Conservation (phyloP, 371 early-diverging fungal species). For the Rhizopus arrhizus region DNA sequence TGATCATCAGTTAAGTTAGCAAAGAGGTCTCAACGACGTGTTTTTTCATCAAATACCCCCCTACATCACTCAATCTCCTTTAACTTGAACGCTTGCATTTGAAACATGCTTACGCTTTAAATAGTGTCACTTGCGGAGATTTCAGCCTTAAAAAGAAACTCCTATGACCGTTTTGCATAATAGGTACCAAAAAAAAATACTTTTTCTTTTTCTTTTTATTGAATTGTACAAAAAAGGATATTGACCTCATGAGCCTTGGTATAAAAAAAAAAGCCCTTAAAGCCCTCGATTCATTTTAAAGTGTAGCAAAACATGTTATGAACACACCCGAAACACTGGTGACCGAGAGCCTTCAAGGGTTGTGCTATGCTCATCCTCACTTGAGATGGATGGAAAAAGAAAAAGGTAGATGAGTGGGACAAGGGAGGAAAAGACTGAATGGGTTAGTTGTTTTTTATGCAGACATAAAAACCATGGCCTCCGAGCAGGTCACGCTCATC, state of each 20-base stretch:
- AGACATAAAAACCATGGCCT: slow-evolving; percentile 54
- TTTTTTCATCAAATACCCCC: no score
- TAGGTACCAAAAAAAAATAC: no score
- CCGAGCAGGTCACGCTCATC: slow-evolving; percentile 71
- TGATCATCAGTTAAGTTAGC: no score
- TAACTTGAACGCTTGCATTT: no score
- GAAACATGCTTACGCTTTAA: no score
- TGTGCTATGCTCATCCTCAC: slow-evolving; percentile 47
- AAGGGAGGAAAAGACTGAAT: not conserved
- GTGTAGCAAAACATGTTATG: slow-evolving; percentile 39
- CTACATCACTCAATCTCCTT: no score
- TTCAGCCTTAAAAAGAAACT: no score
- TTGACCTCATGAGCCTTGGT: not conserved
- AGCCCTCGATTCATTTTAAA: not conserved
- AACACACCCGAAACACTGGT: slow-evolving; percentile 46
- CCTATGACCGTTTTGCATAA: no score
- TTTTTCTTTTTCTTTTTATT: slow-evolving; percentile 1
- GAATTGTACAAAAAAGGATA: not conserved
- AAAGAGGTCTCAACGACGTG: no score
- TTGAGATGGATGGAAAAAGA: slow-evolving; percentile 35
- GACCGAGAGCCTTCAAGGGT: slow-evolving; percentile 39
- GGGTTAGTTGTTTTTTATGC: slow-evolving; percentile 55
- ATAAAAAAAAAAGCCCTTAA: not conserved
- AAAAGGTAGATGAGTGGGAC: slow-evolving; percentile 24
- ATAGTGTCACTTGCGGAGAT: no score